Evolutionary conservation across 306 rosid genomes (phyloP).

Genomic region (Senna tora): DNA sequence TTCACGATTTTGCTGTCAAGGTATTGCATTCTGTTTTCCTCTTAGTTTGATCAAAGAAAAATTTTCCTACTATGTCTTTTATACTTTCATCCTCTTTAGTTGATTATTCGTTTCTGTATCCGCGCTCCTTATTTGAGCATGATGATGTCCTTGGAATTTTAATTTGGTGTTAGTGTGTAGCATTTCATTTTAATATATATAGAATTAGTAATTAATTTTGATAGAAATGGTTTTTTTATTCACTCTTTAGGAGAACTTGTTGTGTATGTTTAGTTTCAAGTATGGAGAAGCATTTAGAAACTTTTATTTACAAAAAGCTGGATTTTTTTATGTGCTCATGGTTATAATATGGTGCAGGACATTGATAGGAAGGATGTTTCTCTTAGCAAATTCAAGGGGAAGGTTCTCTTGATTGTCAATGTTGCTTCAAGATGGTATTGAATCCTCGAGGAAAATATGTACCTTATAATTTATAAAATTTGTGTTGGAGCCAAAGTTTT

Average conservation of each 20-base stretch:
- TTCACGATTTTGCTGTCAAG: constrained; percentile 87
- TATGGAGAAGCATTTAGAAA: neutral
- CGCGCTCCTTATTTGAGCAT: neutral
- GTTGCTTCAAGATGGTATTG: constrained; percentile 96
- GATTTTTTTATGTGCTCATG: neutral
- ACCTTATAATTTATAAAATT: constrained; percentile 3
- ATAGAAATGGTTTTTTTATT: too few species aligned
- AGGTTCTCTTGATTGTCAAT: constrained; percentile 89
- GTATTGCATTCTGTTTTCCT: constrained; percentile 38
- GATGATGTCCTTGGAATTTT: constrained; percentile 23
- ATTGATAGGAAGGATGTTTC: constrained; percentile 82
- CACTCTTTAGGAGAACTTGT: neutral
- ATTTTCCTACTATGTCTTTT: neutral
- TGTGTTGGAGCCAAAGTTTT: constrained; percentile 3
- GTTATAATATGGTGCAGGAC: constrained; percentile 63
- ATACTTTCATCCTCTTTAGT: neutral
- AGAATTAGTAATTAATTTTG: neutral
- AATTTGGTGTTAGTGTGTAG: neutral
- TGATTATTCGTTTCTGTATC: constrained; percentile 2
- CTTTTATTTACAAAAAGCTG: neutral
- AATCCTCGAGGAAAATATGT: constrained; percentile 13
- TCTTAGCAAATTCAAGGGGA: constrained; percentile 87
- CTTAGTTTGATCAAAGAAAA: neutral
- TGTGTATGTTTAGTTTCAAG: neutral
- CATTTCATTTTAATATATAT: neutral